These are phyloP conservation scores for Emmonsia crescens DNA, from an alignment of 2,329 filamentous ascomycete species.

Conservation along the genomic window DNA sequence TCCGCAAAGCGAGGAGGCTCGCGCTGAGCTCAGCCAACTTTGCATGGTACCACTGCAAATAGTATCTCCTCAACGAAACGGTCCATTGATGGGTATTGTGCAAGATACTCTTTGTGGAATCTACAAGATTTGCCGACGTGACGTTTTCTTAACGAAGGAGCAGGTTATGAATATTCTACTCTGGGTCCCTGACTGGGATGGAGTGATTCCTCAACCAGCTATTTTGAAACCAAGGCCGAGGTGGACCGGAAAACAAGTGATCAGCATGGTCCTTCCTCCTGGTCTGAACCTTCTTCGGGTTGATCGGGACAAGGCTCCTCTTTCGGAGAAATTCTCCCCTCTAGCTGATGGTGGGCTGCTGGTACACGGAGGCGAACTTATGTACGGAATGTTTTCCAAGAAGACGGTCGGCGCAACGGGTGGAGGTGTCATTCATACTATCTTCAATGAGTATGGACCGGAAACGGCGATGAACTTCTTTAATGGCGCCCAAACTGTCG, in stretches of 20 bases:
- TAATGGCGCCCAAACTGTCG: constrained; percentile 86
- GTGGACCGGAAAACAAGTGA: constrained; percentile 97
- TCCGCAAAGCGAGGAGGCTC: constrained; percentile 91
- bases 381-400: constrained; percentile 86
- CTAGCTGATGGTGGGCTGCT: constrained; percentile 67
- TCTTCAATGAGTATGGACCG: constrained; percentile 87
- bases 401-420: constrained; percentile 84
- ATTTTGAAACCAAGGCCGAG: constrained; percentile 84
- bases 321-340: constrained; percentile 46
- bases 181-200: constrained; percentile 97
- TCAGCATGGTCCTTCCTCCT: constrained; percentile 81
- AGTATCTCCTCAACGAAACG: constrained; percentile 93
- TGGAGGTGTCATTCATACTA: constrained; percentile 87
- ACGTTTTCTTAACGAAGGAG: constrained; percentile 81
- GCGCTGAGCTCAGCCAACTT: constrained; percentile 84
- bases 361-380: constrained; percentile 75
- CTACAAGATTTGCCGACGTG: constrained; percentile 91
- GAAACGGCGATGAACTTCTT: constrained; percentile 87
- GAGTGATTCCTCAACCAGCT: constrained; percentile 82
- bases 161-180: constrained; percentile 94
- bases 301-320: constrained; percentile 49
- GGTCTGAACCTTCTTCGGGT: constrained; percentile 68
- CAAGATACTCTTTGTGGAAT: constrained; percentile 94
- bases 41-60: constrained; percentile 98
- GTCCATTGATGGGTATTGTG: constrained; percentile 97